These are phyloP conservation scores for Coniella lustricola DNA, from an alignment of 2,329 filamentous ascomycete species.

Conservation along the genomic window DNA sequence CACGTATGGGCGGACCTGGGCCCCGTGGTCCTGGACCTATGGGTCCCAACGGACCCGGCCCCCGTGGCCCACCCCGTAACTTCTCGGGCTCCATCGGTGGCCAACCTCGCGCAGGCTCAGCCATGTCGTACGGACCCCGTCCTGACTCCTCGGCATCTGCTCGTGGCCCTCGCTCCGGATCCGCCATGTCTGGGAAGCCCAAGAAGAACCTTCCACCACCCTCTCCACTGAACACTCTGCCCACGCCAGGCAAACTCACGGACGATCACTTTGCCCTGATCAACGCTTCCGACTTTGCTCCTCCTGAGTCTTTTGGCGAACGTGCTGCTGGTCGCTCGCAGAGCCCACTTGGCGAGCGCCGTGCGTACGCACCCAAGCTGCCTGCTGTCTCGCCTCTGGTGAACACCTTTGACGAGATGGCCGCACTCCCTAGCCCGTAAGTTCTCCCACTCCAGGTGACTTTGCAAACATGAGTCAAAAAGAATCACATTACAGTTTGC, in stretches of 20 bases:
- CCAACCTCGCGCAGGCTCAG: conserved; percentile 44
- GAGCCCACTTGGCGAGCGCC: conserved; percentile 55
- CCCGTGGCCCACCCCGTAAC: conserved; percentile 25
- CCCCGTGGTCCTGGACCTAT: conserved; percentile 14
- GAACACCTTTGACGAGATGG: conserved; percentile 80
- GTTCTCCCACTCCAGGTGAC: conserved; percentile 31
- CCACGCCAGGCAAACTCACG: conserved; percentile 76
- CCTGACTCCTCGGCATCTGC: conserved; percentile 27
- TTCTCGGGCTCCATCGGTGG: conserved; percentile 43
- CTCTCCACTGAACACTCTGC: conserved; percentile 63
- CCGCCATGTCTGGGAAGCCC: conserved; percentile 36
- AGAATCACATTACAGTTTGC: background rate
- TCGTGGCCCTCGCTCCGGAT: conserved; percentile 40
- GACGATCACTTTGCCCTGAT: conserved; percentile 71
- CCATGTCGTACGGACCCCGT: conserved; percentile 26
- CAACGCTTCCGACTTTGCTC: conserved; percentile 75
- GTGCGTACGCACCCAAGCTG: conserved; percentile 68
- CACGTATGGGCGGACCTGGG: conserved; percentile 24
- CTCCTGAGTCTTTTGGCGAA: conserved; percentile 60
- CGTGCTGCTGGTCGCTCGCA: conserved; percentile 62
- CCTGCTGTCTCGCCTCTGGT: conserved; percentile 71
- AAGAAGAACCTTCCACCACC: conserved; percentile 61
- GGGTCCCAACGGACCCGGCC: conserved; percentile 15
- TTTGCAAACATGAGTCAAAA: background rate
- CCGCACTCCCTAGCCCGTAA: conserved; percentile 84